Conservation (phyloP, 495 filamentous ascomycete genomes). For the Penicillium lagena region DNA sequence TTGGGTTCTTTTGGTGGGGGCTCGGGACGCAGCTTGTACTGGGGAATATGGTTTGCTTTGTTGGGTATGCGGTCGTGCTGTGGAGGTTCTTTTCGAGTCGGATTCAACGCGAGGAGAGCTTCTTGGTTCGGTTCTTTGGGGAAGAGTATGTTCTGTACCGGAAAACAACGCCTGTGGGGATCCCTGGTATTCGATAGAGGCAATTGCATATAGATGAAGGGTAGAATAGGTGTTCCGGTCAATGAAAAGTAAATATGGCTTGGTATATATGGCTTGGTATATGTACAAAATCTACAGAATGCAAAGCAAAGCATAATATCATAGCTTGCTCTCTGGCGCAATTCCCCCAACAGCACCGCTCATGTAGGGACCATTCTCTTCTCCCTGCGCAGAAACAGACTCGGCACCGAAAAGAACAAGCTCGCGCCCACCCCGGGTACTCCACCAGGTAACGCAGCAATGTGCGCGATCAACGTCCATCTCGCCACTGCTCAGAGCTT, state of each 20-base stretch:
- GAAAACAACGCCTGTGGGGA: constrained; percentile 59
- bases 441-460: constrained; percentile 86
- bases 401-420: constrained; percentile 53
- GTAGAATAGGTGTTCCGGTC: neutral
- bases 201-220: too few species aligned
- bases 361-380: constrained; percentile 43
- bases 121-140: constrained; percentile 76
- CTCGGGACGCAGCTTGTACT: constrained; percentile 88
- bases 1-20: constrained; percentile 98
- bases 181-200: constrained; percentile 54
- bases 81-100: constrained; percentile 76
- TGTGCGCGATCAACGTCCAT: constrained; percentile 86
- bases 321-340: constrained; percentile 39
- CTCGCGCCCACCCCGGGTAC: constrained; percentile 59
- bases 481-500: constrained; percentile 74
- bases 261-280: constrained; percentile 7
- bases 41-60: constrained; percentile 73
- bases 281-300: constrained; percentile 8
- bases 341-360: constrained; percentile 49
- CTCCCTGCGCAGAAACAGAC: constrained; percentile 6
- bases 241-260: neutral
- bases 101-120: constrained; percentile 71
- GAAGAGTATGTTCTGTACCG: constrained; percentile 73
- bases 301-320: constrained; percentile 3
- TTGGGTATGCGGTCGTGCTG: constrained; percentile 66